Evolutionary conservation across 2,329 filamentous ascomycete genomes (phyloP), one percentile per base, ranked within the genome.

Genomic region (Colletotrichum orchidophilum): DNA sequence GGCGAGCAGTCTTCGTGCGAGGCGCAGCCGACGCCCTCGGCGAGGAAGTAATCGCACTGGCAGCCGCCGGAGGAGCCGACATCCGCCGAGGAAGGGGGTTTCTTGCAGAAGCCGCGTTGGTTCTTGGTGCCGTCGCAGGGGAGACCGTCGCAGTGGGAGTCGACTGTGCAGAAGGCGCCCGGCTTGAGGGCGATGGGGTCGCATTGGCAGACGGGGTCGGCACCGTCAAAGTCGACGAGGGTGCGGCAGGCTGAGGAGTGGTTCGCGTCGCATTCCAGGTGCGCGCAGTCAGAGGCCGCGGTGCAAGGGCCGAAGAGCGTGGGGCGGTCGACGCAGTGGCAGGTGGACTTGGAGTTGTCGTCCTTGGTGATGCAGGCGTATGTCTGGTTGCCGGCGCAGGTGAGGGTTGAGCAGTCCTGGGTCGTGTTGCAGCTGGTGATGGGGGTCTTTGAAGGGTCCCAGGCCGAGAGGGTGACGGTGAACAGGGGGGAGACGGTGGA

Each of bases 241-340:
- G 15, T n/a, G 12, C 53, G 29, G 21, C 66, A 68, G 18, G 21
- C 9, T 1, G 57, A 57, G 35, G 18, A 27, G 27, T 70, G 64
- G 31, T 42, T 5, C 12, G 27, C 21, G 15, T 58, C 21, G 31
- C 69, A 69, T 12, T 7, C 21, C 42, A 70, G 49, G 18, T 55
- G 18, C 1, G 55, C 33, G 59, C 69, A 71, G 33, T 70, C 58
- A 18, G 31, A 11, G 26, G 26, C 35, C 3, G 5, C 11, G 21
- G 39, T 4, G 59, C 69, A 71, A 39, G 27, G 6, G 21, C 68
- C 63, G 27, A 61, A 39, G 13, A 29, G 27, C 31, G 49, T 35
- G 21, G 59, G 69, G n/a, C 18, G 33, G 42, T 64, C 39, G 21
- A 58, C 27, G 63, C 67, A 70, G 63, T 33, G 65, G 55, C 67